These are phyloP conservation scores for Solanum chacoense DNA, from an alignment of 305 asterid genomes.

Conservation along the genomic window DNA sequence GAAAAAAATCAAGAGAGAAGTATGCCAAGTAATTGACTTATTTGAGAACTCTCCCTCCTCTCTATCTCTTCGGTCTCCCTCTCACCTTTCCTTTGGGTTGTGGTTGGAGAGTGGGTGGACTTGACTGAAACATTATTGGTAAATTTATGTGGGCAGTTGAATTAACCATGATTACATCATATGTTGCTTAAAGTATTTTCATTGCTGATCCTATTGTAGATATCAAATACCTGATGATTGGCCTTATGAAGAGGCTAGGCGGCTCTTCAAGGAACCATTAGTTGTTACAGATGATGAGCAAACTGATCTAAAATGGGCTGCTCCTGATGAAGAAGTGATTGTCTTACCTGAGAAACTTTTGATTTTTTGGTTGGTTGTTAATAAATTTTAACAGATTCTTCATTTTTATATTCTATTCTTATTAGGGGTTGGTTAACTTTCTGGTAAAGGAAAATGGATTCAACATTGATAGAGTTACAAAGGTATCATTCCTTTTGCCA, in stretches of 20 bases:
- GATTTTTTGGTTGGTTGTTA: slow-evolving; percentile 4
- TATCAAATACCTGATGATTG: slow-evolving; percentile 90
- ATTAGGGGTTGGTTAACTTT: slow-evolving; percentile 72
- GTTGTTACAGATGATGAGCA: slow-evolving; percentile 52
- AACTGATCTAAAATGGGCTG: slow-evolving; percentile 79
- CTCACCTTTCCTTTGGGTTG: neutral
- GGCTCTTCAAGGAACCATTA: slow-evolving; percentile 84
- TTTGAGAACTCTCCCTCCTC: neutral
- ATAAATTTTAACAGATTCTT: neutral
- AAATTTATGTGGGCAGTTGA: neutral
- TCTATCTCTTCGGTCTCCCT: neutral
- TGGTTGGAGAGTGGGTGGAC: neutral
- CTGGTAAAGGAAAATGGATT: slow-evolving; percentile 88
- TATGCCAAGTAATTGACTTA: neutral
- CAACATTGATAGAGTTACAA: slow-evolving; percentile 75
- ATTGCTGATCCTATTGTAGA: slow-evolving; percentile 23
- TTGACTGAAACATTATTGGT: neutral
- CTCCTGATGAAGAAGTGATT: slow-evolving; percentile 94
- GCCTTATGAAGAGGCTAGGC: slow-evolving; percentile 90
- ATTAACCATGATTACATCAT: neutral
- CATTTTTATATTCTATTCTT: slow-evolving; percentile 10
- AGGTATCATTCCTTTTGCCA: slow-evolving; percentile 32
- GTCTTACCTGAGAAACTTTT: slow-evolving; percentile 5
- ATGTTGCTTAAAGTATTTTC: neutral
- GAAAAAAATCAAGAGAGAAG: neutral